Base-by-base conservation (phyloP, 129 eudicot species). In the Pseudognaphalium luteoalbum region DNA sequence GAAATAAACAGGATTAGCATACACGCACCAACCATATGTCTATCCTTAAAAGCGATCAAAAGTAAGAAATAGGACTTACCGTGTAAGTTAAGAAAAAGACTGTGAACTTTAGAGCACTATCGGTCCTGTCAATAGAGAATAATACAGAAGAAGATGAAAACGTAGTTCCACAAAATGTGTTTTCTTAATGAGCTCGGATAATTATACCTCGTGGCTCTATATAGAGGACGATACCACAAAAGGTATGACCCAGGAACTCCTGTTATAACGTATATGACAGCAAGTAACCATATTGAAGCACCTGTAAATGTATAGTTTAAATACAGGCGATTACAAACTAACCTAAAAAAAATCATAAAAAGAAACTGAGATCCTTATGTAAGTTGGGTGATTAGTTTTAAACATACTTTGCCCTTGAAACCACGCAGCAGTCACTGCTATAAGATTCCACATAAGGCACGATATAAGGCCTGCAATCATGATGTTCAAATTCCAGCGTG, bases 151-250 rank as follows among this genome's bases (percentile, higher is more conserved):
- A 66, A 12, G 6, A 32, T 56, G 21, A 66, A 15, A 7, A 42
- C 22, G 15, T 57, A 28, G 29, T 25, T 5, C 4, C 44, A n/a
- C 41, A 66, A 56, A 29, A 14, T 28, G 17, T 29, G 41, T 80
- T 66, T 20, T 51, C 56, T 3, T 67, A 41, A 58, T 57, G 68
- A 80, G 66, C 14, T 42, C 3, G 39, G 7, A 32, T 0, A 56
- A 44, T 58, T 57, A 80, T 95, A 95, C 99, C 99, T 91, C 92
- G 82, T 86, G 76, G 97, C 99, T 73, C 95, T 91, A 78, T 95
- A 95, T 37, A 91, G 86, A 66, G 99, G 96, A 56, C 95, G 94
- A 77, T 95, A 95, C 99, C 99, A 95, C 63, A 86, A 70, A n/a
- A 89, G 72, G 80, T 91, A 95, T 57, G 94, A 88, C 61, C 94